Percentiles rank a stretch among this genome's conserved stretches.
Evolutionary conservation across 2,329 filamentous ascomycete species (phyloP).

Genomic region (Dactylellina leptospora): DNA sequence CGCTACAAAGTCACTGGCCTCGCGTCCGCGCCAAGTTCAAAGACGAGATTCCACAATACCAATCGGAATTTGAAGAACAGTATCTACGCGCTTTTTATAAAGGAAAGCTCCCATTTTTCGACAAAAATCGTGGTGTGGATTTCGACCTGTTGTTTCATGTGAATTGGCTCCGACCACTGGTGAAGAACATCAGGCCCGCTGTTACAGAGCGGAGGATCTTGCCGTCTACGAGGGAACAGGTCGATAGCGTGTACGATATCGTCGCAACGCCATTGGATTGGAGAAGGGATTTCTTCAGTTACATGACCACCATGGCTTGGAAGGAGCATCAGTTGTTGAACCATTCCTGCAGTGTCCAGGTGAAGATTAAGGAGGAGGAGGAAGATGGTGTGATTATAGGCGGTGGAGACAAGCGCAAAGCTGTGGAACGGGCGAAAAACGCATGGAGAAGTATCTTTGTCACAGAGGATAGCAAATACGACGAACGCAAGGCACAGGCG

Average conservation of each 20-base stretch:
- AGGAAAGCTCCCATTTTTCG: conserved; percentile 43
- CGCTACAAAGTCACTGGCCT: conserved; percentile 44
- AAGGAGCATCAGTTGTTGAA: conserved; percentile 51
- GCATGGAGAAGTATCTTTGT: conserved; percentile 44
- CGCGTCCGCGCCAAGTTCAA: conserved; percentile 47
- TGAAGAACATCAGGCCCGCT: conserved; percentile 42
- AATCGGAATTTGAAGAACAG: conserved; percentile 48
- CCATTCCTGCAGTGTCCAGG: conserved; percentile 18
- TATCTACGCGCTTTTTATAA: conserved; percentile 46
- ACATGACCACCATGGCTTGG: conserved; percentile 52
- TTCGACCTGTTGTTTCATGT: conserved; percentile 42
- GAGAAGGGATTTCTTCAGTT: conserved; percentile 40
- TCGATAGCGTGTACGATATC: conserved; percentile 31
- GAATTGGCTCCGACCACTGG: conserved; percentile 36
- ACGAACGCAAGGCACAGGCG: conserved; percentile 31
- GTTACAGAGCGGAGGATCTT: conserved; percentile 28
- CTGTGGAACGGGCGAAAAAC: conserved; percentile 36
- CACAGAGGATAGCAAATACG: conserved; percentile 39
- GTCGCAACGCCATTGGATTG: conserved; percentile 29
- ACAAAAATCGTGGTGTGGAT: conserved; percentile 35
- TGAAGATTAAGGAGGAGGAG: conserved; percentile 18
- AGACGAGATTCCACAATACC: conserved; percentile 49
- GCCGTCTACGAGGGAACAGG: conserved; percentile 3
- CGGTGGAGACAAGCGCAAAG: conserved; percentile 10
- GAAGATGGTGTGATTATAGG: not conserved